A percentile compares a stretch with the other conserved stretches of the same genome.
phyloP scores from a whole-genome alignment of 2,329 filamentous ascomycete genomes.

The Fusarium sp. region DNA sequence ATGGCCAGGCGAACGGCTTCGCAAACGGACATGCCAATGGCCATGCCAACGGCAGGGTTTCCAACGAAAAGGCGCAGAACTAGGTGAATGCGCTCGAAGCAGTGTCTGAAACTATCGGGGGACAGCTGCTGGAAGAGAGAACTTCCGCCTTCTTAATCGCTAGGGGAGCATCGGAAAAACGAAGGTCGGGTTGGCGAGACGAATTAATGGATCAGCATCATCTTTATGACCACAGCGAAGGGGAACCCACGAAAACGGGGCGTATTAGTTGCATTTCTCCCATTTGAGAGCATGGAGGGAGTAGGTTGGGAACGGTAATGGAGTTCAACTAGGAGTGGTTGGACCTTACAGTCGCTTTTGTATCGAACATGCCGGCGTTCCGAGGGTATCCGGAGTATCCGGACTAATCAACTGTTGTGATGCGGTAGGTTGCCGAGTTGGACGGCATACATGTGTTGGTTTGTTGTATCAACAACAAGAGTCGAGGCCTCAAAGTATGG shows the following conservation, averaged over 20 bases:
- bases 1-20: slow-evolving; percentile 33
- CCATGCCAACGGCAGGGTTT: slow-evolving; percentile 35
- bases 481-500: background rate
- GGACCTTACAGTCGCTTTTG: slow-evolving; percentile 41
- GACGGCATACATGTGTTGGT: slow-evolving; percentile 7
- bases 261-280: slow-evolving; percentile 28
- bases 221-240: slow-evolving; percentile 38
- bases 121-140: background rate
- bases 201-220: slow-evolving; percentile 46
- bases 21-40: slow-evolving; percentile 36
- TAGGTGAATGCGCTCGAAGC: slow-evolving; percentile 16
- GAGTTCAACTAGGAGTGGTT: slow-evolving; percentile 36
- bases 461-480: slow-evolving; percentile 4
- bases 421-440: slow-evolving; percentile 11
- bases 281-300: slow-evolving; percentile 23
- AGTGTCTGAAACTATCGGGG: slow-evolving; percentile 1
- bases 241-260: slow-evolving; percentile 22
- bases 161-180: slow-evolving; percentile 5
- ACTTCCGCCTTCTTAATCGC: slow-evolving; percentile 2
- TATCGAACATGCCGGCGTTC: slow-evolving; percentile 41
- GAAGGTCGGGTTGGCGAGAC: slow-evolving; percentile 30
- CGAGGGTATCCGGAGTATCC: slow-evolving; percentile 22
- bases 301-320: slow-evolving; percentile 24
- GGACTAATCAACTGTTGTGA: slow-evolving; percentile 31
- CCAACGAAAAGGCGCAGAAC: slow-evolving; percentile 32